A percentile compares a stretch with the other conserved stretches of the same genome.
These are phyloP conservation scores for Sclerotinia subarctica DNA, from an alignment of 2,329 filamentous ascomycete genomes.

Conservation along the genomic window DNA sequence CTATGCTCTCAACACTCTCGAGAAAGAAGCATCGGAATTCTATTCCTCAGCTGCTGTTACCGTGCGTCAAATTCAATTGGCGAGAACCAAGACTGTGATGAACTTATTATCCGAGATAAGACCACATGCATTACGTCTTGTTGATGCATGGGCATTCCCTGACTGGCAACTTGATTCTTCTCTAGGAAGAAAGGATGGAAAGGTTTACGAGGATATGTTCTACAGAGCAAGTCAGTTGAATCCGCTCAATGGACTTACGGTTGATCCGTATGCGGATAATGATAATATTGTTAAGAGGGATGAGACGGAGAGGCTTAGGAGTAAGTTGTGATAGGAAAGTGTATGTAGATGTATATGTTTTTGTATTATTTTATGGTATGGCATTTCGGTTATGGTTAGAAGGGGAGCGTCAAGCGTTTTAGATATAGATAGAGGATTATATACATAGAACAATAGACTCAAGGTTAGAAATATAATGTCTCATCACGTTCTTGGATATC, in stretches of 20 bases:
- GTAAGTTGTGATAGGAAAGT: constrained; percentile 45
- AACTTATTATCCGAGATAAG: constrained; percentile 67
- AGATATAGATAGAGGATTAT: background rate
- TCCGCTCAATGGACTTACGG: constrained; percentile 67
- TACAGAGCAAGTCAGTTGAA: constrained; percentile 68
- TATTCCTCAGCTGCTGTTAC: constrained; percentile 67
- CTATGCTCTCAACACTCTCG: constrained; percentile 62
- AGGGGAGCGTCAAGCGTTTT: background rate
- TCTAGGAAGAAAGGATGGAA: constrained; percentile 67
- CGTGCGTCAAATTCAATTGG: constrained; percentile 68
- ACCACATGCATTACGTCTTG: constrained; percentile 68
- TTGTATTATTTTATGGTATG: background rate
- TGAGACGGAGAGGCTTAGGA: constrained; percentile 46
- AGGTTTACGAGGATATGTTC: constrained; percentile 77
- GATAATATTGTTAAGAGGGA: constrained; percentile 60
- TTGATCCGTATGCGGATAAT: constrained; percentile 69
- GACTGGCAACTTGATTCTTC: constrained; percentile 75
- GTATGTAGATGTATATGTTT: too few relatives aligned
- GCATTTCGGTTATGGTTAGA: background rate
- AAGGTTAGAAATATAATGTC: background rate
- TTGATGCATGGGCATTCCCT: constrained; percentile 73
- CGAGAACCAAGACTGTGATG: constrained; percentile 65
- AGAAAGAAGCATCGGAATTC: constrained; percentile 68
- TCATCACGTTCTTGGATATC: background rate
- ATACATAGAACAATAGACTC: background rate